Evolutionary conservation across 306 rosid genomes (phyloP).

Genomic region (Betula pendula): DNA sequence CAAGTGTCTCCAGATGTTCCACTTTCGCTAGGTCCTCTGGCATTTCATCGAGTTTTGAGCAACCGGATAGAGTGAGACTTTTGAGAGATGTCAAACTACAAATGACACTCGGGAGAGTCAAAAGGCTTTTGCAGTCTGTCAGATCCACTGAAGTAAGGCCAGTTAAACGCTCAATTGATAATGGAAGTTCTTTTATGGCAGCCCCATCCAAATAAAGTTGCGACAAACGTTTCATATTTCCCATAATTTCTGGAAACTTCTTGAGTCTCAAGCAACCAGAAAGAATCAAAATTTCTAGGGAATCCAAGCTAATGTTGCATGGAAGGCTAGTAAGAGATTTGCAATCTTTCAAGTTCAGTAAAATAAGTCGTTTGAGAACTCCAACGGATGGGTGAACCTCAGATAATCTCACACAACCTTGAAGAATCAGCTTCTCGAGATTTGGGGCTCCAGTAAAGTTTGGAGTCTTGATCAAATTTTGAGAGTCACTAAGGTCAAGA

Average conservation of each 20-base stretch:
- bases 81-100: too few species aligned
- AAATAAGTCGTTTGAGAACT: neutral
- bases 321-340: neutral
- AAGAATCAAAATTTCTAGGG: neutral
- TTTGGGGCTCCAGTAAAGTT: neutral
- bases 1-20: neutral
- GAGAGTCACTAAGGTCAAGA: neutral
- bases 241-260: too few species aligned
- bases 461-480: neutral
- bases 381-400: neutral
- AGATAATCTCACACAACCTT: neutral
- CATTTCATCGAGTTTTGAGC: neutral
- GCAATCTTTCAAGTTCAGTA: neutral
- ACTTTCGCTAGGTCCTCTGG: neutral
- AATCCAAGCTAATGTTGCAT: neutral
- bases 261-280: too few species aligned
- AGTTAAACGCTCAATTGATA: too few species aligned
- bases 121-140: too few species aligned
- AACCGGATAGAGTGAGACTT: too few species aligned
- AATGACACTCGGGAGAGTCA: too few species aligned
- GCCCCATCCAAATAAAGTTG: too few species aligned
- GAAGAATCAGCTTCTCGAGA: neutral
- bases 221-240: too few species aligned
- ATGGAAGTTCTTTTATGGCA: too few species aligned
- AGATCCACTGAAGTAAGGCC: too few species aligned